Percentiles rank a stretch among this genome's conserved stretches.
Evolutionary conservation across 2,329 filamentous ascomycete genomes (phyloP).

Genomic region (Phoma sp.): DNA sequence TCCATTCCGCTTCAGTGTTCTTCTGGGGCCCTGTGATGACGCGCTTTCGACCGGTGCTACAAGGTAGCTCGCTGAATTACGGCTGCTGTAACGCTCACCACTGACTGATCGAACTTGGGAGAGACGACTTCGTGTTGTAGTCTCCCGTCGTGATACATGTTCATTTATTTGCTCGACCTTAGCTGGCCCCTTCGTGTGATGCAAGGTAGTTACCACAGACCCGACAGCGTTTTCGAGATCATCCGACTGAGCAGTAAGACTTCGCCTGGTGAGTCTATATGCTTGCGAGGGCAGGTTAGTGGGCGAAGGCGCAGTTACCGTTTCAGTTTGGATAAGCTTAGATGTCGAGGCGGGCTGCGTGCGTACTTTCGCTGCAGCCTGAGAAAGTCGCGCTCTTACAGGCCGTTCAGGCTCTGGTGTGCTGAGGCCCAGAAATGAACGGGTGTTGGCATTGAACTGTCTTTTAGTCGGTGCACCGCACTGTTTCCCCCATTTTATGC

Average conservation of each 20-base stretch:
- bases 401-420: background rate
- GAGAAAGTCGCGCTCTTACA: background rate
- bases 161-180: too few species aligned
- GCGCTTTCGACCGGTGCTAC: too few species aligned
- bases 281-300: background rate
- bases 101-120: too few species aligned
- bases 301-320: too few species aligned
- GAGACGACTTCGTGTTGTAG: too few species aligned
- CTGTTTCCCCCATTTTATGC: slow-evolving; percentile 6
- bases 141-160: too few species aligned
- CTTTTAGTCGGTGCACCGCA: slow-evolving; percentile 5
- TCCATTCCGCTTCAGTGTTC: background rate
- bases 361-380: background rate
- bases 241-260: background rate
- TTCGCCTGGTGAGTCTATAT: background rate
- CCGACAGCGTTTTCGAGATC: too few species aligned
- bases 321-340: background rate
- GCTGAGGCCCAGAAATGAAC: background rate
- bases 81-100: too few species aligned
- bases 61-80: too few species aligned
- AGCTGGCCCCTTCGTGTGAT: too few species aligned
- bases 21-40: background rate
- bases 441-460: background rate
- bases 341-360: background rate
- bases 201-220: too few species aligned